Evolutionary conservation across 768 basidiomycete species (phyloP).

Genomic region (Leccinum aurantiacum): DNA sequence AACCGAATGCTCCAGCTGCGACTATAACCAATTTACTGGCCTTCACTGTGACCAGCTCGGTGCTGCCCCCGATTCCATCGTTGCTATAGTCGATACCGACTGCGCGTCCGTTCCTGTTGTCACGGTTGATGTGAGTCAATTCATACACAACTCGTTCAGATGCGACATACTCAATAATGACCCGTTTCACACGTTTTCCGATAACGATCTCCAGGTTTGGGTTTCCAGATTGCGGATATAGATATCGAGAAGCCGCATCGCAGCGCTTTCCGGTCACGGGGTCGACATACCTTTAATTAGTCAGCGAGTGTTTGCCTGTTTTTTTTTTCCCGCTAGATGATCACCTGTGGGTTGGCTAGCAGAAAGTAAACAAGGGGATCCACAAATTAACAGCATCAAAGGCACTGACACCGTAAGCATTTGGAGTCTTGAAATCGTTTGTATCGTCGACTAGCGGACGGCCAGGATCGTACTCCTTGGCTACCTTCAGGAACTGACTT

Average conservation of each 20-base stretch:
- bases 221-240: constrained; percentile 35
- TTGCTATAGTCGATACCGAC: constrained; percentile 36
- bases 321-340: not conserved
- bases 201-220: constrained; percentile 31
- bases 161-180: not conserved
- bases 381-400: not conserved
- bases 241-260: constrained; percentile 33
- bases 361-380: not conserved
- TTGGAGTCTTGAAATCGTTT: constrained; percentile 39
- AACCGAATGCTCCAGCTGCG: constrained; percentile 54
- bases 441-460: constrained; percentile 44
- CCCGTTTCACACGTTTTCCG: constrained; percentile 16
- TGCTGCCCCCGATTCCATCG: constrained; percentile 19
- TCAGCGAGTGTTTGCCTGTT: not conserved
- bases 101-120: constrained; percentile 32
- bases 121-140: not conserved
- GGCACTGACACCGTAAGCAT: constrained; percentile 22
- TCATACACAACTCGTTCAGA: not conserved
- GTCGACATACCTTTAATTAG: constrained; percentile 49
- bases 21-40: constrained; percentile 45
- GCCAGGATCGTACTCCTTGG: constrained; percentile 44
- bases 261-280: constrained; percentile 35
- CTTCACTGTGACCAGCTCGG: constrained; percentile 17
- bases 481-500: constrained; percentile 48
- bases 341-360: constrained; percentile 18